Evolutionary conservation across 2,329 filamentous ascomycete genomes (phyloP).

Genomic region (Botryotinia calthae): DNA sequence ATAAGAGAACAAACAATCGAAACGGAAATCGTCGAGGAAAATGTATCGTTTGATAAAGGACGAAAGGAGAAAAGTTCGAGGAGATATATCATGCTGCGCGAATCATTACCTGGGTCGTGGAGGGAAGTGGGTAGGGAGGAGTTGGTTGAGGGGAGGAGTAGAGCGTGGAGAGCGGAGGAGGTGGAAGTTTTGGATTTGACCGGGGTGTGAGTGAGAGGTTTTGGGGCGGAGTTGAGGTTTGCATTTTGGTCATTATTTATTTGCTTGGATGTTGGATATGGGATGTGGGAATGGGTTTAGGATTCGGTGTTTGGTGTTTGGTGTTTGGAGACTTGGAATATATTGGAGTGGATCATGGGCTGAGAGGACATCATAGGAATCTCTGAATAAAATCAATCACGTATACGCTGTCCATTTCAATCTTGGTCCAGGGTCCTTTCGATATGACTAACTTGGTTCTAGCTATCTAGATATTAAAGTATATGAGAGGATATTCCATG

Average conservation of each 20-base stretch:
- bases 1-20: conserved; percentile 3
- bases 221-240: not conserved
- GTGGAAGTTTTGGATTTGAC: conserved; percentile 22
- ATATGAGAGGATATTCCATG: not conserved
- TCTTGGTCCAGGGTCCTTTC: not conserved
- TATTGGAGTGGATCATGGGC: not conserved
- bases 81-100: conserved; percentile 18
- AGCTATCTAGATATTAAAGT: not conserved
- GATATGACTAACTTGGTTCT: not conserved
- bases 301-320: not conserved
- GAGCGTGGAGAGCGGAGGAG: conserved; percentile 19
- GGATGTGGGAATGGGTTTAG: not conserved
- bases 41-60: not conserved
- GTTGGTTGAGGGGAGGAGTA: conserved; percentile 19
- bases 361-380: not conserved
- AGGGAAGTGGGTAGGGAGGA: conserved; percentile 10
- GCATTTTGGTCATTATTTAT: not conserved
- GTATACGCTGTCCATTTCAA: not conserved
- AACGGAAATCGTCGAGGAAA: not conserved
- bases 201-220: not conserved
- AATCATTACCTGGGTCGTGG: conserved; percentile 19
- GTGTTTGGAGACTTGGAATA: not conserved
- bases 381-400: not conserved
- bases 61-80: not conserved
- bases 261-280: not conserved